Conservation (phyloP, 371 early-diverging fungal species). For the Mucor ambiguus region DNA sequence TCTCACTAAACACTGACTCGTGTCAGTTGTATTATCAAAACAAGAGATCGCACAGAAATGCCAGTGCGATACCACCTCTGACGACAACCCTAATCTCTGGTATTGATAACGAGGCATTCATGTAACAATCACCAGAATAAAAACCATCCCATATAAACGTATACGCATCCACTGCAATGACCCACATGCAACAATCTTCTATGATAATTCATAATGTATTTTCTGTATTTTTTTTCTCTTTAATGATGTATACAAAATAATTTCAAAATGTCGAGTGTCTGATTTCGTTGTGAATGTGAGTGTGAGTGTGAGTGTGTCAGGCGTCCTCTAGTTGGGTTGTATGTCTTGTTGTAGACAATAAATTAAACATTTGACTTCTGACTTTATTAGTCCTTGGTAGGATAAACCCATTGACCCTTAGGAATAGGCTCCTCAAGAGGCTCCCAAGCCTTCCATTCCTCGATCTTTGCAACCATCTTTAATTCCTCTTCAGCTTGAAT, state of each 20-base stretch:
- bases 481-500: conserved; percentile 87
- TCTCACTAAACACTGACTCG: too few species aligned
- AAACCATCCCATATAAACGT: background rate
- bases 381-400: conserved; percentile 36
- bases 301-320: too few species aligned
- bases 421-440: conserved; percentile 78
- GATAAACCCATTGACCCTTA: conserved; percentile 84
- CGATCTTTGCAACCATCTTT: conserved; percentile 78
- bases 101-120: too few species aligned
- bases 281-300: background rate
- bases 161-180: background rate
- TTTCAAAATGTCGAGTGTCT: background rate
- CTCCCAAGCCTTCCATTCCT: conserved; percentile 87
- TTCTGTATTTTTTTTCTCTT: background rate
- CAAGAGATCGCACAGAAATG: too few species aligned
- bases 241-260: conserved; percentile 8
- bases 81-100: too few species aligned
- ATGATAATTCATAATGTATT: background rate
- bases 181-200: background rate
- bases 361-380: background rate
- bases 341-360: background rate
- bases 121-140: background rate
- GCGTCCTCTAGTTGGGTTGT: background rate
- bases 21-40: too few species aligned
- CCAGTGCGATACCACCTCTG: too few species aligned